Percentiles rank a stretch among this genome's conserved stretches.
These are phyloP conservation scores for Physcomitrium patens DNA, from an alignment of 225 moss, liverwort and hornwort species.

Conservation along the genomic window DNA sequence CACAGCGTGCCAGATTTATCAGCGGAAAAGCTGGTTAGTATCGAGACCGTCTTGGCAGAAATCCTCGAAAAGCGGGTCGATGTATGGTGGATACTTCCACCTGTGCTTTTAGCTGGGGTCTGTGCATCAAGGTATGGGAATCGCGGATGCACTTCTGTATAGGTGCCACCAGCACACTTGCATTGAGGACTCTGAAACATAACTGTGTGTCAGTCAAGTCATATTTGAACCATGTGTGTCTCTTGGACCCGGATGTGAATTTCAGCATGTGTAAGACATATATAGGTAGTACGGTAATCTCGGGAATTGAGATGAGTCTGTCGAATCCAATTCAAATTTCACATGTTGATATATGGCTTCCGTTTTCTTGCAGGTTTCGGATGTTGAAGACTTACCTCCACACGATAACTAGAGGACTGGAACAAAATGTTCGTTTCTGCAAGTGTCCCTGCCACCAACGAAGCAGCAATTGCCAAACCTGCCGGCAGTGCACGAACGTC, in stretches of 20 bases:
- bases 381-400: constrained; percentile 40
- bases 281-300: neutral
- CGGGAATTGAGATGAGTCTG: neutral
- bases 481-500: constrained; percentile 34
- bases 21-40: constrained; percentile 11
- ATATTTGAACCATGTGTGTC: neutral
- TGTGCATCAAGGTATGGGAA: constrained; percentile 46
- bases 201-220: neutral
- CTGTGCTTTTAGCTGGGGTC: constrained; percentile 50
- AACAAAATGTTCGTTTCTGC: constrained; percentile 29
- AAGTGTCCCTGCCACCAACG: constrained; percentile 36
- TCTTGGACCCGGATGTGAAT: neutral
- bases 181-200: neutral
- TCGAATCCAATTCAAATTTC: neutral
- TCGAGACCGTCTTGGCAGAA: constrained; percentile 39
- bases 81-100: constrained; percentile 53
- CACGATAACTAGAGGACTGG: constrained; percentile 18
- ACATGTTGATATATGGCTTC: neutral
- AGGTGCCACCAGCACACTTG: neutral
- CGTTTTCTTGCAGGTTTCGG: constrained; percentile 30
- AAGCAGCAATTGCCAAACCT: constrained; percentile 24
- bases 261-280: too few species aligned
- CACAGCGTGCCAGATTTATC: neutral
- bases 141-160: neutral
- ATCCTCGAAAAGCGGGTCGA: constrained; percentile 37